phyloP scores from a whole-genome alignment of 2,329 filamentous ascomycete species.

The Whalleya microplaca region DNA sequence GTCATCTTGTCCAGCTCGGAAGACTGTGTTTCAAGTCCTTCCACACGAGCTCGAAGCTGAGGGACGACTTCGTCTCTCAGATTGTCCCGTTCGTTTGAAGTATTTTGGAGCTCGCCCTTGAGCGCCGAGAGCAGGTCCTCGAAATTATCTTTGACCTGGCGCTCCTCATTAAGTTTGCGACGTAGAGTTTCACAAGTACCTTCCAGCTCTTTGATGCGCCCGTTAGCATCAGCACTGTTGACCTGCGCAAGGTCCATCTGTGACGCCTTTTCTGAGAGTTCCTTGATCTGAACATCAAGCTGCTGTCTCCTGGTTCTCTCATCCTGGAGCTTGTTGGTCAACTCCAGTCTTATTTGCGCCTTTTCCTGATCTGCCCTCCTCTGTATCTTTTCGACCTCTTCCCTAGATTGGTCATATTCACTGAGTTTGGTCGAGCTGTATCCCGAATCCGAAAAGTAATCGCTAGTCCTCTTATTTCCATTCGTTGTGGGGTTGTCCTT shows the following conservation, averaged over 20 bases:
- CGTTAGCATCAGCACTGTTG: slow-evolving; percentile 59
- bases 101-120: slow-evolving; percentile 77
- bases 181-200: slow-evolving; percentile 79
- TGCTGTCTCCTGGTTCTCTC: slow-evolving; percentile 76
- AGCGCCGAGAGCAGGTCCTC: slow-evolving; percentile 88
- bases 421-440: slow-evolving; percentile 81
- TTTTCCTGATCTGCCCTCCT: slow-evolving; percentile 89
- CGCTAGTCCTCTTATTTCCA: slow-evolving; percentile 77
- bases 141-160: slow-evolving; percentile 87
- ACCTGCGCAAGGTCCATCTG: slow-evolving; percentile 60
- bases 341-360: slow-evolving; percentile 80
- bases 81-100: slow-evolving; percentile 88
- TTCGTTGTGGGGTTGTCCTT: slow-evolving; percentile 58
- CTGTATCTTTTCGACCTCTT: slow-evolving; percentile 81
- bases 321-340: slow-evolving; percentile 85
- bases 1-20: slow-evolving; percentile 72
- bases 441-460: slow-evolving; percentile 97
- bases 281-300: slow-evolving; percentile 82
- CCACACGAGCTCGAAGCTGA: slow-evolving; percentile 73
- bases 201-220: slow-evolving; percentile 78
- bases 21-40: slow-evolving; percentile 77
- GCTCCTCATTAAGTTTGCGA: slow-evolving; percentile 81
- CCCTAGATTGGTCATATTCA: slow-evolving; percentile 63
- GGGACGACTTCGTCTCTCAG: slow-evolving; percentile 87
- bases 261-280: slow-evolving; percentile 78